Evolutionary conservation across 805 yeast species (phyloP), one percentile per base, ranked within the genome.

Genomic region (Candida gorgasii): DNA sequence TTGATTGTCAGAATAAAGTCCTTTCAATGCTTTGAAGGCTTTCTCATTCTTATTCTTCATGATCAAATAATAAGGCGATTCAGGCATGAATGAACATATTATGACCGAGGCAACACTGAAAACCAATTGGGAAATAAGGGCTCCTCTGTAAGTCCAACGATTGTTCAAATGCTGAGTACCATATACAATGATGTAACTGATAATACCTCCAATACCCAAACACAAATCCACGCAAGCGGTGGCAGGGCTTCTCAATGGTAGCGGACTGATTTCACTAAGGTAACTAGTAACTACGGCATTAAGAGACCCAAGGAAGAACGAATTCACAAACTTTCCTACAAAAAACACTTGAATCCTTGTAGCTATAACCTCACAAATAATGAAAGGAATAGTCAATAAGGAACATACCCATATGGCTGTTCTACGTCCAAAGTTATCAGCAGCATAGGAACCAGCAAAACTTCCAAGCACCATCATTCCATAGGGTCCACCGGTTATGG

Each of bases 101-200:
- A n/a, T n/a, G n/a, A n/a, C n/a, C n/a, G n/a, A n/a, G n/a, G n/a
- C n/a, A n/a, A n/a, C 34, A 58, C 59, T 23, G 61, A 28, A 81
- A 31, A 82, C 49, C 41, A 78, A 69, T 67, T 86, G 93, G 1
- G 63, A 62, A 44, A 53, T 36, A 3, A 55, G 39, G 66, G 58
- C 26, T 8, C n/a, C 31, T 65, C 44, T 35, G 16, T 41, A 41
- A 16, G 44, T 39, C 44, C n/a, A n/a, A n/a, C n/a, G n/a, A n/a
- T n/a, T n/a, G n/a, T n/a, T n/a, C n/a, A n/a, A n/a, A n/a, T n/a
- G n/a, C n/a, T n/a, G n/a, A n/a, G n/a, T n/a, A n/a, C n/a, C n/a
- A n/a, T n/a, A n/a, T n/a, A n/a, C n/a, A n/a, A n/a, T n/a, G n/a
- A n/a, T n/a, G n/a, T n/a, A n/a, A n/a, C n/a, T n/a, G n/a, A n/a